Percentiles rank a stretch among this genome's conserved stretches.
Evolutionary conservation across 2,329 filamentous ascomycete genomes (phyloP).

Genomic region (Aspergillus glaucus): DNA sequence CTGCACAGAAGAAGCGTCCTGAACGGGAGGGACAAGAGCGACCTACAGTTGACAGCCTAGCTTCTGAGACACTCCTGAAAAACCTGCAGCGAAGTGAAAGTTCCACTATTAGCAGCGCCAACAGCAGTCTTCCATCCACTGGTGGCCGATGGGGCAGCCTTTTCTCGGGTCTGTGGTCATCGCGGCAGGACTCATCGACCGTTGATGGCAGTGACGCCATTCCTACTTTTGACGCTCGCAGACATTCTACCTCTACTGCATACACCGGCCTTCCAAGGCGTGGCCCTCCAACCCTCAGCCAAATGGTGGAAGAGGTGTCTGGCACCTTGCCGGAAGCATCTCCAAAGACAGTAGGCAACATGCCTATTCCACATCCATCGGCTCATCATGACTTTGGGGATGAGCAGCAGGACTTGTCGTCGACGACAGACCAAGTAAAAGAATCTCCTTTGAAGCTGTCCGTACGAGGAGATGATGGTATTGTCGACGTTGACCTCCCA

Average conservation of each 20-base stretch:
- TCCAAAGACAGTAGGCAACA: slow-evolving; percentile 24
- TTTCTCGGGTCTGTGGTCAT: slow-evolving; percentile 51
- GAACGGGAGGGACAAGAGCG: slow-evolving; percentile 20
- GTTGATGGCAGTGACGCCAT: slow-evolving; percentile 24
- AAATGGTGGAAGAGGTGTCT: slow-evolving; percentile 30
- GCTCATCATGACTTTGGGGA: slow-evolving; percentile 15
- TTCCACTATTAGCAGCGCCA: slow-evolving; percentile 40
- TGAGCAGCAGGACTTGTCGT: slow-evolving; percentile 22
- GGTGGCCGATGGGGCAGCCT: slow-evolving; percentile 51
- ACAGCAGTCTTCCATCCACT: slow-evolving; percentile 42
- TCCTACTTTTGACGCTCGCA: slow-evolving; percentile 18
- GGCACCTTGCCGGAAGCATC: slow-evolving; percentile 13
- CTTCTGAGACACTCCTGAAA: slow-evolving; percentile 50
- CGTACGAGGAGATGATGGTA: slow-evolving; percentile 52
- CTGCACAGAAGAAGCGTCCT: slow-evolving; percentile 32
- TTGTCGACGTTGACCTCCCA: slow-evolving; percentile 56
- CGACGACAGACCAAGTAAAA: slow-evolving; percentile 25
- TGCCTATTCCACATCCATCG: slow-evolving; percentile 27
- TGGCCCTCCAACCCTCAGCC: slow-evolving; percentile 22
- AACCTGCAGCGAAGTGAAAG: slow-evolving; percentile 50
- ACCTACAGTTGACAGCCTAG: slow-evolving; percentile 36
- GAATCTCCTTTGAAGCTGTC: slow-evolving; percentile 48
- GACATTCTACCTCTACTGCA: slow-evolving; percentile 21
- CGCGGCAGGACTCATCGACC: slow-evolving; percentile 43
- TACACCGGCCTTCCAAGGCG: slow-evolving; percentile 18